Percentiles rank a stretch among this genome's conserved stretches.
Evolutionary conservation across 164 flowering plant species (phyloP).

Genomic region (Stephania japonica): DNA sequence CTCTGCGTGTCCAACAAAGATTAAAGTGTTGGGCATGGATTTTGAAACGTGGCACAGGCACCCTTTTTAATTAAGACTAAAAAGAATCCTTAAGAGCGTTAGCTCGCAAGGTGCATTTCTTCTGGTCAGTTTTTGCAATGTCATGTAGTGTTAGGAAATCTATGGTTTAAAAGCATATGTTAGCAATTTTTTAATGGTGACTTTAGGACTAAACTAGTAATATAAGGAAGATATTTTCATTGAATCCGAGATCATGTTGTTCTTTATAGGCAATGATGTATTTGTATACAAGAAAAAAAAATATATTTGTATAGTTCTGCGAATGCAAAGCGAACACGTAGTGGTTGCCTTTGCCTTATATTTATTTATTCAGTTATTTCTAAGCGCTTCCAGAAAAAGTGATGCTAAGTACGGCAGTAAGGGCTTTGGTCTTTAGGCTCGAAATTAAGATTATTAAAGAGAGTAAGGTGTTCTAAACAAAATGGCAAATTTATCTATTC

Average conservation of each 20-base stretch:
- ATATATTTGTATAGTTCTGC: neutral
- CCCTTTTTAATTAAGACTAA: neutral
- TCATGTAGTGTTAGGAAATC: slow-evolving; percentile 1
- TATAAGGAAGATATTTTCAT: slow-evolving; percentile 1
- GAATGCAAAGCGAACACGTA: slow-evolving; percentile 5
- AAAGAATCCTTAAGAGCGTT: neutral
- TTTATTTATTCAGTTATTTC: neutral
- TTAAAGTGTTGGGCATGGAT: neutral
- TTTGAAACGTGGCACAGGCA: neutral
- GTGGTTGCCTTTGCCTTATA: neutral
- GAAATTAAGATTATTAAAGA: neutral
- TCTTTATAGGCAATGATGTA: neutral
- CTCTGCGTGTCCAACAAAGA: neutral
- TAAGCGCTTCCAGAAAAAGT: neutral
- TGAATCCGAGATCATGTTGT: neutral
- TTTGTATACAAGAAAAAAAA: too few relatives aligned
- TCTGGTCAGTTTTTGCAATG: neutral
- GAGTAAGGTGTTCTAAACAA: too few relatives aligned
- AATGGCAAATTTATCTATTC: too few relatives aligned
- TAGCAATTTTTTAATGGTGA: neutral
- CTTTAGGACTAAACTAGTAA: neutral
- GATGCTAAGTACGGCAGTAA: neutral
- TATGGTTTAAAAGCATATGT: neutral
- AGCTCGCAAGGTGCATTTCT: neutral
- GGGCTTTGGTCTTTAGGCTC: neutral